A percentile compares a stretch with the other conserved stretches of the same genome.
Conservation (phyloP, 257 asterid species). For the Ilex asprella region DNA sequence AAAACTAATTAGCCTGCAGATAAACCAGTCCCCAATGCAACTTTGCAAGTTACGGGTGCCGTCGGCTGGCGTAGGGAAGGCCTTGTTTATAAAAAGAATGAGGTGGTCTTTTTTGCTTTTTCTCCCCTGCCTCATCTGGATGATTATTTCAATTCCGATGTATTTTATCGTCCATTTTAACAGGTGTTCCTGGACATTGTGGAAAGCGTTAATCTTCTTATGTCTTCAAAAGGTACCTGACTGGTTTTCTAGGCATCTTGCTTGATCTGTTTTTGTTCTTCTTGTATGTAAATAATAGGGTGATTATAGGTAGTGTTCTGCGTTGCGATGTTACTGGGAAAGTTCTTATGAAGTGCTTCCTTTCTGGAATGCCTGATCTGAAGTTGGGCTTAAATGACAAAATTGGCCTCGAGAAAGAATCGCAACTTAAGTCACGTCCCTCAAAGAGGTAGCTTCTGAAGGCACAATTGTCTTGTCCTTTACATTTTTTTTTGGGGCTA, state of each 20-base stretch:
- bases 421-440: slow-evolving; percentile 96
- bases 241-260: neutral
- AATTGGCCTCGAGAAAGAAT: slow-evolving; percentile 98
- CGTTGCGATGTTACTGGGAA: slow-evolving; percentile 99
- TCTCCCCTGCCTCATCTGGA: slow-evolving; percentile 2
- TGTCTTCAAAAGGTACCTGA: slow-evolving; percentile 88
- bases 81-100: slow-evolving; percentile 89
- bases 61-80: slow-evolving; percentile 99
- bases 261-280: slow-evolving; percentile 4
- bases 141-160: slow-evolving; percentile 9
- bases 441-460: slow-evolving; percentile 60
- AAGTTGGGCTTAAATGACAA: slow-evolving; percentile 98
- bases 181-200: slow-evolving; percentile 98
- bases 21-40: slow-evolving; percentile 95
- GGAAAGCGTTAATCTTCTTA: slow-evolving; percentile 96
- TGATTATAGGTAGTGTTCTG: slow-evolving; percentile 74
- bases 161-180: slow-evolving; percentile 13
- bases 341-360: slow-evolving; percentile 96
- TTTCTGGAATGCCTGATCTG: slow-evolving; percentile 99
- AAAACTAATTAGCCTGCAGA: slow-evolving; percentile 60
- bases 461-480: slow-evolving; percentile 3
- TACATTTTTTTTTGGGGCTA: neutral
- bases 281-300: slow-evolving; percentile 14
- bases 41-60: slow-evolving; percentile 99
- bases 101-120: slow-evolving; percentile 41